phyloP scores from a whole-genome alignment of 352 stramenopile genomes.

The Pythium coloratum region DNA sequence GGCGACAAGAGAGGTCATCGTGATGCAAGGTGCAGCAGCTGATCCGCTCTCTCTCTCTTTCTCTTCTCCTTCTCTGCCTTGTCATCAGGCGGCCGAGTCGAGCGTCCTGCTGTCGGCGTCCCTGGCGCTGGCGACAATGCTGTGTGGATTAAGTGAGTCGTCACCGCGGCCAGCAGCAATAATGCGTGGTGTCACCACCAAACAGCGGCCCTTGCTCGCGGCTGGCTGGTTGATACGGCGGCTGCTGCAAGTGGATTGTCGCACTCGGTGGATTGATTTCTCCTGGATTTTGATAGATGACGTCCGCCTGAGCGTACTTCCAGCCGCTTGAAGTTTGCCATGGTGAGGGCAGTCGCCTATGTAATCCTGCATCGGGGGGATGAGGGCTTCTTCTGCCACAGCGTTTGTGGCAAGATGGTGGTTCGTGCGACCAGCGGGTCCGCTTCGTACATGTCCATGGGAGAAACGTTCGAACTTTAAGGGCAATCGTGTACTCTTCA shows the following conservation, averaged over 20 bases:
- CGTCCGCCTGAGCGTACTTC: background rate
- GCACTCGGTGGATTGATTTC: background rate
- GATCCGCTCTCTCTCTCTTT: too few relatives aligned
- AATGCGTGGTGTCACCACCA: background rate
- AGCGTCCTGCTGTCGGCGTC: background rate
- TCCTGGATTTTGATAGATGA: background rate
- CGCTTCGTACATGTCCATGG: background rate
- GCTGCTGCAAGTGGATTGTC: background rate
- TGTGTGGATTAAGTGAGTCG: background rate
- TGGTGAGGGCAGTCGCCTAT: background rate
- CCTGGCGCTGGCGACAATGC: background rate
- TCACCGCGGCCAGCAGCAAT: background rate
- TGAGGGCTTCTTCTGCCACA: background rate
- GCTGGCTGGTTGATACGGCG: too few relatives aligned
- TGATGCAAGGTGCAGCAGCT: too few relatives aligned
- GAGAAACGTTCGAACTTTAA: background rate
- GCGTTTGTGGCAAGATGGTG: background rate
- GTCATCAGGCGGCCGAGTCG: too few relatives aligned
- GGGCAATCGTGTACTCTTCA: background rate
- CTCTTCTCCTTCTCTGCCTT: too few relatives aligned
- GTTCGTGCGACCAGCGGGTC: background rate
- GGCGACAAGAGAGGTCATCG: background rate
- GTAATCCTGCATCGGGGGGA: background rate
- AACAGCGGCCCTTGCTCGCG: background rate
- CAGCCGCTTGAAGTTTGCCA: background rate